Evolutionary conservation across 805 yeast species (phyloP), one percentile per base, ranked within the genome.

Genomic region (Zygosaccharomyces gambellarensis): DNA sequence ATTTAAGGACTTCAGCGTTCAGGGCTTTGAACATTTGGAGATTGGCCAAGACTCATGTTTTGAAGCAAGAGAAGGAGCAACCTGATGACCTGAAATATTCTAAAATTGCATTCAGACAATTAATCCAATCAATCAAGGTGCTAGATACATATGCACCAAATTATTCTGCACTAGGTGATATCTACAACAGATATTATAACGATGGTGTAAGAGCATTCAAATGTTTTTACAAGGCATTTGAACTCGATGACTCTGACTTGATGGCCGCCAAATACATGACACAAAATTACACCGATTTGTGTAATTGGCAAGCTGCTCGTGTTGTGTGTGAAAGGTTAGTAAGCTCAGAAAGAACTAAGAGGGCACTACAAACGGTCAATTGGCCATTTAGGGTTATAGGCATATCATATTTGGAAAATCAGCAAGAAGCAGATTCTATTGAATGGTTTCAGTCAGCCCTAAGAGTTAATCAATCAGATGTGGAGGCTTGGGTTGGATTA

Each of bases 331-430:
- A 76, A 49, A 71, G 87, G 46, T 77, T 89, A 3, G 73, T 90
- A 5, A 74, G 78, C 4, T 76, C 88, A 1, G 92, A 83, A 48
- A 72, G 75, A 43, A 79, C 87, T 0, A 75, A 77, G 43, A 73
- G 82, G 49, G 67, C 69, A 14, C 60, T 85, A 23, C 67, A 73
- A 19, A 64, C 64, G 1, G 61, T 70, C 1, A 75, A 85, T 2
- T 94, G 99, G 99, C 97, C 97, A 0, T 88, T 83, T 62, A 71
- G 97, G 57, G 87, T 88, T 3, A 70, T 94, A 39, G 99, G 97
- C 0, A 81, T 90, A 56, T 78, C 87, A 2, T 75, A 83, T 4
- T 69, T 94, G 51, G 90, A 87, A 61, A 71, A 65, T 25, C 88
- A 83, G 57, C 83, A 85, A 56, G 87, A 81, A 54, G 81, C 80